Base-by-base conservation (phyloP, 495 filamentous ascomycete species). In the Hypomontagnella monticulosa region DNA sequence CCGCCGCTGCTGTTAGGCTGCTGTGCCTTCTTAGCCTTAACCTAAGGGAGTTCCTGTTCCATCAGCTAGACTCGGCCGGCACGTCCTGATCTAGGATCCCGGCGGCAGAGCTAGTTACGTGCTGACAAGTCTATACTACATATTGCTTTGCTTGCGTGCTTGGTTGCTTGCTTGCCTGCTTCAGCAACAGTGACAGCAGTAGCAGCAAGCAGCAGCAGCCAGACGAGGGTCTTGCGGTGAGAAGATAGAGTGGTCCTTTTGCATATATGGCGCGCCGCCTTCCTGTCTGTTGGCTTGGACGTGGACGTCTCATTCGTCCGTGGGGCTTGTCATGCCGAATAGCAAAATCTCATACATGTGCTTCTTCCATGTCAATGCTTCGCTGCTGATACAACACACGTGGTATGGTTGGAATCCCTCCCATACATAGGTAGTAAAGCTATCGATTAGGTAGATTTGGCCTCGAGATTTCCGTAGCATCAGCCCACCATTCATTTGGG, bases 191-290 rank as follows among this genome's bases (percentile, higher is more conserved):
- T n/a, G n/a, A n/a, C n/a, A n/a, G n/a, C n/a, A n/a, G n/a, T n/a
- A n/a, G n/a, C n/a, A n/a, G n/a, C n/a, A n/a, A n/a, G n/a, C n/a
- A n/a, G n/a, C n/a, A n/a, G n/a, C n/a, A n/a, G n/a, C n/a, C n/a
- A 60, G 38, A 44, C 51, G 23, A 27, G 23, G 23, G 60, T 69
- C 60, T 69, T 69, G 66, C 66, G 66, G 66, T 69, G 66, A 69
- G 60, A 59, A 57, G 48, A 60, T 20, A 37, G 5, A 37, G 10
- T 12, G 5, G 41, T 27, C 19, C 23, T 50, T 56, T 42, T 63
- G 66, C 66, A 63, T 63, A 63, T 63, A 60, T 49, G 38, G 44
- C 55, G 50, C 55, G 30, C 20, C 49, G 50, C 34, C n/a, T 23
- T 59, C 44, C 8, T 42, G 27, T 56, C 41, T 46, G 65, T 56